Percentiles rank a stretch among this genome's conserved stretches.
Evolutionary conservation across 106 monocot genomes (phyloP).

Genomic region (Dioscorea dumetorum): DNA sequence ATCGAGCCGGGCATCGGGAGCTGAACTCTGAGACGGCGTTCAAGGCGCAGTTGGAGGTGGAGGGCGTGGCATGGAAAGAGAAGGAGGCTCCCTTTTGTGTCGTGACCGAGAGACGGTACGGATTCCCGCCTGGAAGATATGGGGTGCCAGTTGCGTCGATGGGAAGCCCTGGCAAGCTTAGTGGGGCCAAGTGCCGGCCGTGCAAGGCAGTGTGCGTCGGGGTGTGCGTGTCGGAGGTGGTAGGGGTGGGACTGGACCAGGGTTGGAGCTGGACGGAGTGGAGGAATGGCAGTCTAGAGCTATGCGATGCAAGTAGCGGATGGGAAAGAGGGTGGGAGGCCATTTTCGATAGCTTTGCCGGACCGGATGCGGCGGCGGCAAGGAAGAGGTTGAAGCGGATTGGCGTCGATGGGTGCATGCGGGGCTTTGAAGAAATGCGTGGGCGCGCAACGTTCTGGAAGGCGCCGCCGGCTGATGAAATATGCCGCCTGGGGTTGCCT

Average conservation of each 20-base stretch:
- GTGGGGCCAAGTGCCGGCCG: constrained; percentile 90
- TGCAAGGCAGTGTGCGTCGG: constrained; percentile 49
- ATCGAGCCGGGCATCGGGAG: constrained; percentile 21
- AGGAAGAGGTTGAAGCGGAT: constrained; percentile 25
- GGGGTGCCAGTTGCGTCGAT: constrained; percentile 80
- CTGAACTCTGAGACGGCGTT: constrained; percentile 84
- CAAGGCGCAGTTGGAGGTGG: constrained; percentile 41
- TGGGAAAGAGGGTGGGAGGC: constrained; percentile 70
- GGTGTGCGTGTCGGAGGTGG: constrained; percentile 20
- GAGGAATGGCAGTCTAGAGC: constrained; percentile 46
- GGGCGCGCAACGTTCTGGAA: constrained; percentile 38
- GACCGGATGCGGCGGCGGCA: constrained; percentile 25
- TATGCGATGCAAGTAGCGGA: constrained; percentile 47
- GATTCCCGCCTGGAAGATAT: constrained; percentile 52
- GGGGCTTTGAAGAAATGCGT: constrained; percentile 27
- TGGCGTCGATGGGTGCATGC: constrained; percentile 20
- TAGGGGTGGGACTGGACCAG: neutral
- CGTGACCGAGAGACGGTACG: constrained; percentile 56
- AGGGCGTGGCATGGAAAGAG: constrained; percentile 1
- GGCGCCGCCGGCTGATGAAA: constrained; percentile 36
- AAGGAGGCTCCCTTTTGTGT: constrained; percentile 56
- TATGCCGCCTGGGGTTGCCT: constrained; percentile 39
- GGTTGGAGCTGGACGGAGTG: constrained; percentile 71
- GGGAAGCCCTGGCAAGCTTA: constrained; percentile 61
- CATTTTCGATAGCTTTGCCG: constrained; percentile 50